A percentile compares a stretch with the other conserved stretches of the same genome.
phyloP scores from a whole-genome alignment of 805 yeast species.

The Ogataea naganishii region DNA sequence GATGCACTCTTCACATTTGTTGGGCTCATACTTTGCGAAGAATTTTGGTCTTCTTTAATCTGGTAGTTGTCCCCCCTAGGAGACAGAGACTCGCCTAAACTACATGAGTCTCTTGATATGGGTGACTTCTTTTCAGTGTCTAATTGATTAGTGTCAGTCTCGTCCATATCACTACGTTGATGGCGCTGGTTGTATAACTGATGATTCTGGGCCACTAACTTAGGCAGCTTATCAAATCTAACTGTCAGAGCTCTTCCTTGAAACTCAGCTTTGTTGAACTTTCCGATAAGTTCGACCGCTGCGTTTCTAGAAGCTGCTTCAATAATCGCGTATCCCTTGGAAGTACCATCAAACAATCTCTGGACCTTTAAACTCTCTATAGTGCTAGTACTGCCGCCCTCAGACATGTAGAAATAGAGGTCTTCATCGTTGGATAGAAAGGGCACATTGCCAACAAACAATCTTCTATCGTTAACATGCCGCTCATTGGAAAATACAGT shows the following conservation, averaged over 20 bases:
- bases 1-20: too few relatives aligned
- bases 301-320: slow-evolving; percentile 37
- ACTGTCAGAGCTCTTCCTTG: slow-evolving; percentile 56
- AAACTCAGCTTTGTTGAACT: slow-evolving; percentile 43
- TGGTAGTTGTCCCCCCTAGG: neutral
- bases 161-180: too few relatives aligned
- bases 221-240: slow-evolving; percentile 48
- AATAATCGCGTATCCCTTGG: slow-evolving; percentile 61
- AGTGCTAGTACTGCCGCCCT: neutral
- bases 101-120: neutral
- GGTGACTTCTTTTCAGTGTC: slow-evolving; percentile 1
- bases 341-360: too few relatives aligned
- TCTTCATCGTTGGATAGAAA: slow-evolving; percentile 31
- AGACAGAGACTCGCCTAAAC: neutral
- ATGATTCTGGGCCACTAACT: slow-evolving; percentile 16
- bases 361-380: too few relatives aligned
- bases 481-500: slow-evolving; percentile 17
- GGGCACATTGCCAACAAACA: slow-evolving; percentile 52
- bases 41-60: too few relatives aligned
- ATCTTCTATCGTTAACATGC: slow-evolving; percentile 32
- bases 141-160: slow-evolving; percentile 2
- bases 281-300: slow-evolving; percentile 38
- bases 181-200: slow-evolving; percentile 1
- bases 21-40: too few relatives aligned
- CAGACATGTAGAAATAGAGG: slow-evolving; percentile 14